A percentile compares a stretch with the other conserved stretches of the same genome.
Evolutionary conservation across 495 filamentous ascomycete genomes (phyloP).

Genomic region (Aspergillus funiculosus): DNA sequence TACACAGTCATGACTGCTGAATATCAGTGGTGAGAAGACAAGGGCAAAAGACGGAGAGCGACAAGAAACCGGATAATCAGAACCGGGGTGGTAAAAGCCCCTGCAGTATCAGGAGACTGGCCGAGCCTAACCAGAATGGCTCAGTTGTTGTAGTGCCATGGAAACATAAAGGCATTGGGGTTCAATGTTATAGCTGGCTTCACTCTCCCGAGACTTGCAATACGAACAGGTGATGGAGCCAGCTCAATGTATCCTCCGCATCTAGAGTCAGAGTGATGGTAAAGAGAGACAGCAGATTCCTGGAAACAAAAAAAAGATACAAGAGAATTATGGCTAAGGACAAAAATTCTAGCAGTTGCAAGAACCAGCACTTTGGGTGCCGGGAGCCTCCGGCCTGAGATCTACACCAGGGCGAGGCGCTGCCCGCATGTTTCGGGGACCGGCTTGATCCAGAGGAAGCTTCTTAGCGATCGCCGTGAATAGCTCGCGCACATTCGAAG

Average conservation of each 20-base stretch:
- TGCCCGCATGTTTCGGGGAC: slow-evolving; percentile 71
- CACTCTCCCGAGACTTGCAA: slow-evolving; percentile 6
- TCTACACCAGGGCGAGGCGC: slow-evolving; percentile 76
- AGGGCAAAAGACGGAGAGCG: slow-evolving; percentile 7
- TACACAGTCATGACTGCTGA: slow-evolving; percentile 12
- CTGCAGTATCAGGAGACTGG: slow-evolving; percentile 2
- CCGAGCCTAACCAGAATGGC: slow-evolving; percentile 3
- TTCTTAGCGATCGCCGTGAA: slow-evolving; percentile 99
- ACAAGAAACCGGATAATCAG: slow-evolving; percentile 11
- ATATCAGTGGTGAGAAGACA: slow-evolving; percentile 14
- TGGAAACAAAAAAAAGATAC: slow-evolving; percentile 6
- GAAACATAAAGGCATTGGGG: slow-evolving; percentile 18
- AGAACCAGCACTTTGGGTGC: slow-evolving; percentile 64
- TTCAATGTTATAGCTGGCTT: slow-evolving; percentile 11
- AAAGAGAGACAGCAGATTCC: slow-evolving; percentile 4
- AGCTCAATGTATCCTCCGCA: slow-evolving; percentile 17
- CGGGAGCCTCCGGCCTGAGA: slow-evolving; percentile 67
- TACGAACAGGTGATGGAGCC: slow-evolving; percentile 13
- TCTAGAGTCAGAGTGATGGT: slow-evolving; percentile 20
- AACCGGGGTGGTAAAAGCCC: slow-evolving; percentile 9
- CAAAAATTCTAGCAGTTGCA: slow-evolving; percentile 63
- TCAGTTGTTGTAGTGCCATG: slow-evolving; percentile 16
- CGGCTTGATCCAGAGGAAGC: slow-evolving; percentile 89
- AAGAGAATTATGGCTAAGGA: background rate
- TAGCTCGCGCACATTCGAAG: slow-evolving; percentile 88